A percentile compares a stretch with the other conserved stretches of the same genome.
Conservation (phyloP, 1,284 basidiomycete species). For the Pyrrhoderma noxium region DNA sequence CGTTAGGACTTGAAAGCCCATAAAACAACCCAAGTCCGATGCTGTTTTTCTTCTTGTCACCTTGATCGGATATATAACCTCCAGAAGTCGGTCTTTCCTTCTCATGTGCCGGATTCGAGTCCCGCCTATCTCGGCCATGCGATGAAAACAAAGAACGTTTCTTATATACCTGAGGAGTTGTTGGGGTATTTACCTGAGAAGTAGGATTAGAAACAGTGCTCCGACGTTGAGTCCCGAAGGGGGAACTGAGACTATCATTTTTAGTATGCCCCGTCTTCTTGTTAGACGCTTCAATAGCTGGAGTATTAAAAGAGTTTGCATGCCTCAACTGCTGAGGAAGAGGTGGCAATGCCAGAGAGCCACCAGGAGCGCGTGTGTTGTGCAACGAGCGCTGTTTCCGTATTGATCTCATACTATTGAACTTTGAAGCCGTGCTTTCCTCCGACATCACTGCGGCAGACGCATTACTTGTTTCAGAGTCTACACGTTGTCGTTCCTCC, state of each 20-base stretch:
- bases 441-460: constrained; percentile 10
- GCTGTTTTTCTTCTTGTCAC: constrained; percentile 12
- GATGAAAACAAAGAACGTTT: constrained; percentile 17
- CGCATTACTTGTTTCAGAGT: constrained; percentile 12
- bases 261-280: constrained; percentile 2
- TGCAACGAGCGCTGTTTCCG: constrained; percentile 21
- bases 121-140: constrained; percentile 14
- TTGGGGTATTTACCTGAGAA: constrained; percentile 9
- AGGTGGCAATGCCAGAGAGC: constrained; percentile 11
- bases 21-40: constrained; percentile 14
- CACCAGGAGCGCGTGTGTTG: constrained; percentile 15
- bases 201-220: constrained; percentile 3
- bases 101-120: constrained; percentile 10
- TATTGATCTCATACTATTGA: constrained; percentile 12
- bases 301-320: constrained; percentile 17
- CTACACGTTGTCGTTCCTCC: constrained; percentile 10
- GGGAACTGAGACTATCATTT: constrained; percentile 8
- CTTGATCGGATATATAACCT: background rate
- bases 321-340: constrained; percentile 16
- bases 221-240: constrained; percentile 12
- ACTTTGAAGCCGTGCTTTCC: constrained; percentile 6
- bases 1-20: constrained; percentile 8
- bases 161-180: constrained; percentile 16
- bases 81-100: constrained; percentile 7
- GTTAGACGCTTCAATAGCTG: constrained; percentile 1